These are phyloP conservation scores for Botrytis pseudocinerea DNA, from an alignment of 2,329 filamentous ascomycete genomes.

Conservation along the genomic window DNA sequence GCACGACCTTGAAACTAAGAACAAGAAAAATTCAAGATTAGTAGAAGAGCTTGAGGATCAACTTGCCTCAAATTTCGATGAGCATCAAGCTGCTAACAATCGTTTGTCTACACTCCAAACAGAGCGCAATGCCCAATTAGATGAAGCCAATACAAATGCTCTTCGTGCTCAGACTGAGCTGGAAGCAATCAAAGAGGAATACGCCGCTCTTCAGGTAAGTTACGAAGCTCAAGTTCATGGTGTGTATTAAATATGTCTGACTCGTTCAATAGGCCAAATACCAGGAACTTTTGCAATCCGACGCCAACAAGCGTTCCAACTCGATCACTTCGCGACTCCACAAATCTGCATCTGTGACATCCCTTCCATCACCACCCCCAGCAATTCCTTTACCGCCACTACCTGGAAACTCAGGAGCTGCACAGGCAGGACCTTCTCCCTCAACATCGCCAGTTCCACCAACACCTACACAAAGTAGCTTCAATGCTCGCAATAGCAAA, in stretches of 20 bases:
- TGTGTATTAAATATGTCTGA: background rate
- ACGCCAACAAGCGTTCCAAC: conserved; percentile 54
- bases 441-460: conserved; percentile 46
- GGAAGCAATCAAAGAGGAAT: conserved; percentile 66
- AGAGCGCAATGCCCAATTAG: conserved; percentile 72
- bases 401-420: conserved; percentile 57
- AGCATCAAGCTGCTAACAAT: conserved; percentile 82
- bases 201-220: conserved; percentile 66
- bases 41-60: conserved; percentile 98
- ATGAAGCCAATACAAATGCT: conserved; percentile 72
- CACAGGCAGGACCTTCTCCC: conserved; percentile 47
- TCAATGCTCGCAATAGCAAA: conserved; percentile 69
- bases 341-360: conserved; percentile 80
- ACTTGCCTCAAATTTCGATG: conserved; percentile 90
- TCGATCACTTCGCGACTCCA: conserved; percentile 55
- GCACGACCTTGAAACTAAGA: conserved; percentile 61
- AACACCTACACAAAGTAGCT: conserved; percentile 52
- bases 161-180: conserved; percentile 66
- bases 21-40: conserved; percentile 87
- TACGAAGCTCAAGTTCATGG: background rate
- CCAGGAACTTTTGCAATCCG: conserved; percentile 49
- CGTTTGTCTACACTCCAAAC: conserved; percentile 79
- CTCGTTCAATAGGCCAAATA: conserved; percentile 55
- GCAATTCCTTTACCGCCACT: conserved; percentile 94
- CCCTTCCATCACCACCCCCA: conserved; percentile 88